Evolutionary conservation across 1,139 yeast species (phyloP).

Genomic region (Lodderomyces margitis): DNA sequence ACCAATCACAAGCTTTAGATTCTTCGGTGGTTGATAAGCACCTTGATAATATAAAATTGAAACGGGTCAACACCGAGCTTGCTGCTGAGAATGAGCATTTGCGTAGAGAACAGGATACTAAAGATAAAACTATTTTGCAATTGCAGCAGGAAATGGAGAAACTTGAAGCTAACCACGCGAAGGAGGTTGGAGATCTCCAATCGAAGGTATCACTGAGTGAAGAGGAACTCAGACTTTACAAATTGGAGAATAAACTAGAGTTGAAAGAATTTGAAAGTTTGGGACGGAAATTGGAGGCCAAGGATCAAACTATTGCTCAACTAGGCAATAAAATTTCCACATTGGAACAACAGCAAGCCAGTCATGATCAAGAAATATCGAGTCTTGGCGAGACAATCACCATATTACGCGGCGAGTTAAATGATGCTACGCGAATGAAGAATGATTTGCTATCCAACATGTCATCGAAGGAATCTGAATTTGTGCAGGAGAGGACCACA

Average conservation of each 20-base stretch:
- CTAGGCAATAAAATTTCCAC: neutral
- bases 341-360: neutral
- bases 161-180: conserved; percentile 10
- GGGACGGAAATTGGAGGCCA: conserved; percentile 24
- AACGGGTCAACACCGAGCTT: conserved; percentile 29
- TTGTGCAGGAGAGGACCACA: conserved; percentile 49
- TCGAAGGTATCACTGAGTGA: conserved; percentile 7
- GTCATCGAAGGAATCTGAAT: conserved; percentile 61
- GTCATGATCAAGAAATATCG: conserved; percentile 18
- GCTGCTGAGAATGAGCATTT: conserved; percentile 13
- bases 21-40: conserved; percentile 44
- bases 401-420: conserved; percentile 25
- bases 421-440: conserved; percentile 45
- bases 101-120: conserved; percentile 12
- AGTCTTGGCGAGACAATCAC: conserved; percentile 22
- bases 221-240: conserved; percentile 12
- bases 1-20: conserved; percentile 27
- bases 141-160: conserved; percentile 10
- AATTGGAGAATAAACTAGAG: conserved; percentile 22
- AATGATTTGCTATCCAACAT: conserved; percentile 64
- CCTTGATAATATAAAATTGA: conserved; percentile 40
- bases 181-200: conserved; percentile 9
- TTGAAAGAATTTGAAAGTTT: conserved; percentile 24
- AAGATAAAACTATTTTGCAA: conserved; percentile 10
- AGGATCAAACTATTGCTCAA: conserved; percentile 20